Base-by-base conservation (phyloP, 331 rosid genomes). In the Pyracantha coccinea region DNA sequence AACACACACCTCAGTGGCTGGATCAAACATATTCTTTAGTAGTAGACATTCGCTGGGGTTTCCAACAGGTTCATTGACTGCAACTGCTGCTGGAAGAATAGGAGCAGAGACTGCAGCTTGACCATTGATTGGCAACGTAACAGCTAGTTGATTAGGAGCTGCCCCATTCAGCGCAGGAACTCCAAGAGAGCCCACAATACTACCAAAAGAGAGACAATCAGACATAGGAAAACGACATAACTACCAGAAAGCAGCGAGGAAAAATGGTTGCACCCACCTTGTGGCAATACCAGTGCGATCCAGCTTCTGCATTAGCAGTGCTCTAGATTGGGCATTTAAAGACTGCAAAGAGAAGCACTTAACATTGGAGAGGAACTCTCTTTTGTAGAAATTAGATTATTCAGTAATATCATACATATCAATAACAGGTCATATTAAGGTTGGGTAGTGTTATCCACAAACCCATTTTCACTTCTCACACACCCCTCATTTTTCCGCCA, bases 311-410 rank as follows among this genome's bases (percentile, higher is more conserved):
- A 94, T 94, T 38, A 94, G 95, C 82, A 90, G 25, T 44, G 93
- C 98, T 83, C 98, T 91, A 72, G 98, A 94, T 74, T 94, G 98
- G 45, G 97, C 98, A 88, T 94, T 94, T 76, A 94, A 83, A 66
- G 97, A 75, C 98, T 94, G 86, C 85, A 91, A 33, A 66, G 12
- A 65, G 72, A 72, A 23, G 57, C 25, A 64, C 38, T 35, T 33
- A 53, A 60, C 29, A 59, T 76, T 32, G 81, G 75, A n/a, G 47
- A 12, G 20, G 3, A 71, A 21, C 11, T 1, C 27, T 23, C 52
- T 21, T 4, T 14, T 29, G 4, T 28, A 70, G 63, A 53, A 70
- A n/a, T 58, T 53, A 28, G 47, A 11, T 6, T 29, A n/a, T 62
- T 29, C 44, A 62, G 31, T 28, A 4, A 69, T 29, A 8, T 10